Evolutionary conservation across 768 basidiomycete species (phyloP), one percentile per base, ranked within the genome.

Genomic region (Mycena rosella): DNA sequence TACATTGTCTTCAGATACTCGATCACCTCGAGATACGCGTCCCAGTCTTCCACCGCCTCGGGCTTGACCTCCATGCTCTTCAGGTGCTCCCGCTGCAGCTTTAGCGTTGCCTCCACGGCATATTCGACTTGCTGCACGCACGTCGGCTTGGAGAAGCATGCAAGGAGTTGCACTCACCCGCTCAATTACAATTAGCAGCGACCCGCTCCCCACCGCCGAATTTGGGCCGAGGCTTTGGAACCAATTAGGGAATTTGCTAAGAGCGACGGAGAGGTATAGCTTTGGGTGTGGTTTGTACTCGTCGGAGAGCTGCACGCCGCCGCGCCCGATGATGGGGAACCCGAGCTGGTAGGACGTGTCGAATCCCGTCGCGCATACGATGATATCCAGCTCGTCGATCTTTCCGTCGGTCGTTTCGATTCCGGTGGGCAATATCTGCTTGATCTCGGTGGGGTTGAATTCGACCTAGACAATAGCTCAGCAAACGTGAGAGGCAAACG

Each of bases 181-280:
- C 75, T 91, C 89, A 38, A 88, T 80, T 0, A 91, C 42, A 24
- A 87, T 75, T 3, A 90, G 73, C n/a, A 91, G 75, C 18, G 86
- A 40, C 49, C 49, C 49, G 27, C 49, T 64, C 29, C 87, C 88
- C 18, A 89, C 83, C 10, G 71, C 82, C 0, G 87, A 80, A 73
- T 89, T 90, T 2, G 90, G 89, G 0, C 90, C 89, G 13, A 86
- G 72, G 22, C 79, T 73, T 60, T 84, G 80, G 80, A 91, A 91
- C 84, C 85, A 87, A 76, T 90, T 91, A n/a, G 91, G 91, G 77
- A 91, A 91, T 10, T 86, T 88, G 52, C 89, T 86, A 22, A 87
- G 83, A 24, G 86, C 84, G 34, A 91, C 73, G 9, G 86, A 81
- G 8, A 92, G 81, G 75, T 92, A 92, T 5, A 87, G 85, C 14